Evolutionary conservation across 176 grass and related monocot species (phyloP), one percentile per base, ranked within the genome.

Genomic region (Typha latifolia): DNA sequence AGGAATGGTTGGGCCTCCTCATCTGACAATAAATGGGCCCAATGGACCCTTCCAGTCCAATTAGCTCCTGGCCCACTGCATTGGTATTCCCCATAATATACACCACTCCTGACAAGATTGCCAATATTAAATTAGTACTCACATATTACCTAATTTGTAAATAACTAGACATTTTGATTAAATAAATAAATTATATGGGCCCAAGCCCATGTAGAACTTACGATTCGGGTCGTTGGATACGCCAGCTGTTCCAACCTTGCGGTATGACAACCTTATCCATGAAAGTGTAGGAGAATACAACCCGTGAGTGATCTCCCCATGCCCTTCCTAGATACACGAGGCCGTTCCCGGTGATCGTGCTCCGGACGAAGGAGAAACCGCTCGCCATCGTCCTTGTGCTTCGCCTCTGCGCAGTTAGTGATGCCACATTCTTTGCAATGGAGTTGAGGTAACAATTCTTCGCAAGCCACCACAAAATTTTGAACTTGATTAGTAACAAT

Each of bases 221-320:
- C 78, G 22, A 71, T 75, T 89, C 81, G 0, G 86, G 81, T 62
- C 62, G 64, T 9, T 51, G 37, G 67, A 89, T 48, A 21, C 69
- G 6, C 86, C 86, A 89, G 0, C 74, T 76, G 21, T 89, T 82
- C 86, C 86, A 84, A 0, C 86, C 86, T 1, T 84, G 49, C 0
- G 86, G 78, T 11, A 89, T 79, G 32, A 89, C 86, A 70, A 84
- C 78, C 78, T 89, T 83, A 55, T 72, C 68, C 86, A 89, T 89
- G 53, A 78, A 47, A 0, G 86, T 81, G 74, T 14, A 84, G 3
- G 78, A 3, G 50, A 84, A 89, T 1, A 84, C 37, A 14, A 89
- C 86, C 29, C 86, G 2, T 0, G 81, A 84, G n/a, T 82, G 77
- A 63, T 89, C 78, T 8, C 86, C 86, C 81, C 81, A 89, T 0